A percentile compares a stretch with the other conserved stretches of the same genome.
Conservation (phyloP, 768 basidiomycete genomes). For the Termitomyces sp. region DNA sequence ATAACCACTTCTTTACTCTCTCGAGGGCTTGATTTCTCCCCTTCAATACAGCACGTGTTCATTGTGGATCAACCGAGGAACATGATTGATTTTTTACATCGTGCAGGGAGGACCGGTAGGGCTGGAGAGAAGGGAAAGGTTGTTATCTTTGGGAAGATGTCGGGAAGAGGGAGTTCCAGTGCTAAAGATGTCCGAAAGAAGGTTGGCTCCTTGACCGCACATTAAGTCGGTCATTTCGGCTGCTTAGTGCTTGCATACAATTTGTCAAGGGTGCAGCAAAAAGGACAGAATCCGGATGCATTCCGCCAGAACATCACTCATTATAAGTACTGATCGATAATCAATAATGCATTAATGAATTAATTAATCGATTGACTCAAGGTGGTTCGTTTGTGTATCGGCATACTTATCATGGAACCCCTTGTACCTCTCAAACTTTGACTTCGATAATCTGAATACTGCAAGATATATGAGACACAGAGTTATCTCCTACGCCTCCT, state of each 20-base stretch:
- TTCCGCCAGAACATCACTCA: neutral
- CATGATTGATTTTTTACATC: constrained; percentile 88
- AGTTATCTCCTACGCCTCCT: neutral
- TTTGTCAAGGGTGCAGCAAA: neutral
- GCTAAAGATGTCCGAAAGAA: constrained; percentile 46
- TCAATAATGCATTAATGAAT: neutral
- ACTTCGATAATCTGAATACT: too few relatives aligned
- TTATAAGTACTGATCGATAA: too few relatives aligned
- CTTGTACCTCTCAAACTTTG: too few relatives aligned
- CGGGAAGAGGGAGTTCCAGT: constrained; percentile 54
- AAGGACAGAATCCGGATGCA: neutral
- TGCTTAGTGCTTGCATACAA: neutral
- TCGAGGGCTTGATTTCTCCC: too few relatives aligned
- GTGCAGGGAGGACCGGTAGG: constrained; percentile 79
- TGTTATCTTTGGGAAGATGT: constrained; percentile 71
- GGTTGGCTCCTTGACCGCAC: constrained; percentile 33
- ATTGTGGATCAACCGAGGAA: constrained; percentile 86
- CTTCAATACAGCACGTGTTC: too few relatives aligned
- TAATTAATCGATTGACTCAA: neutral
- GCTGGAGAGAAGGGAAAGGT: constrained; percentile 69
- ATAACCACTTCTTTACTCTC: constrained; percentile 88
- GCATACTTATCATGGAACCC: too few relatives aligned
- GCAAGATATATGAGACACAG: neutral
- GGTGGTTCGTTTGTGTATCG: too few relatives aligned
- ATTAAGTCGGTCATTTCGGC: neutral